Percentiles rank a stretch among this genome's conserved stretches.
These are phyloP conservation scores for Hymenotorrendiella dingleyae DNA, from an alignment of 2,329 filamentous ascomycete genomes.

Conservation along the genomic window DNA sequence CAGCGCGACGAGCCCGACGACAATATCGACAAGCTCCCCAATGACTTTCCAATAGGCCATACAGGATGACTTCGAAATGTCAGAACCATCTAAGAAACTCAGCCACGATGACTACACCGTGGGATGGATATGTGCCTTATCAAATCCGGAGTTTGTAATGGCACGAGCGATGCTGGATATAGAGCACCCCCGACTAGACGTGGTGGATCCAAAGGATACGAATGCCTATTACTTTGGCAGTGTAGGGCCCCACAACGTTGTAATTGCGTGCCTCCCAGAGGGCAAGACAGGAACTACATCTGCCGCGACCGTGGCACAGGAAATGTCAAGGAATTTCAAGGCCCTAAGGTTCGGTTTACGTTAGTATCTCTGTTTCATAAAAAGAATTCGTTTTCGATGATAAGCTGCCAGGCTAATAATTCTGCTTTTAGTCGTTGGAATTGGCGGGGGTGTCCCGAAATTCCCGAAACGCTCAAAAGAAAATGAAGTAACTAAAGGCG, in stretches of 20 bases:
- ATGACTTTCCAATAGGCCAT: no score
- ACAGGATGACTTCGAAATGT: no score
- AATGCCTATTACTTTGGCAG: conserved; percentile 13
- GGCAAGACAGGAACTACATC: conserved; percentile 5
- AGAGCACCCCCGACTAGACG: conserved; percentile 4
- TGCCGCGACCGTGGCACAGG: conserved; percentile 11
- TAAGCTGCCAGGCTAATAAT: no score
- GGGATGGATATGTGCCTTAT: conserved; percentile 25
- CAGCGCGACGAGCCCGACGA: no score
- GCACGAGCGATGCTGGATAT: conserved; percentile 11
- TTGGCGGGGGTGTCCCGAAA: conserved; percentile 8
- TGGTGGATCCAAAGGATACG: background rate
- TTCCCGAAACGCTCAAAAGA: background rate
- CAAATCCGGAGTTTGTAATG: conserved; percentile 20
- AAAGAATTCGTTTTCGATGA: no score
- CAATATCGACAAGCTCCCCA: no score
- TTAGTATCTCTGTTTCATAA: no score
- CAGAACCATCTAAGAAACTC: no score
- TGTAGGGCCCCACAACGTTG: conserved; percentile 14
- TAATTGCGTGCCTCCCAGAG: conserved; percentile 13
- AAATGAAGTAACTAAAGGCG: background rate
- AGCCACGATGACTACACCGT: conserved; percentile 21
- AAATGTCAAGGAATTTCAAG: conserved; percentile 12
- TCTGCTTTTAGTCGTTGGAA: conserved; percentile 15
- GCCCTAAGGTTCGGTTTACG: conserved; percentile 8